Conservation (phyloP, 192 early-diverging fungal species). For the Dimargaris cristalligena region DNA sequence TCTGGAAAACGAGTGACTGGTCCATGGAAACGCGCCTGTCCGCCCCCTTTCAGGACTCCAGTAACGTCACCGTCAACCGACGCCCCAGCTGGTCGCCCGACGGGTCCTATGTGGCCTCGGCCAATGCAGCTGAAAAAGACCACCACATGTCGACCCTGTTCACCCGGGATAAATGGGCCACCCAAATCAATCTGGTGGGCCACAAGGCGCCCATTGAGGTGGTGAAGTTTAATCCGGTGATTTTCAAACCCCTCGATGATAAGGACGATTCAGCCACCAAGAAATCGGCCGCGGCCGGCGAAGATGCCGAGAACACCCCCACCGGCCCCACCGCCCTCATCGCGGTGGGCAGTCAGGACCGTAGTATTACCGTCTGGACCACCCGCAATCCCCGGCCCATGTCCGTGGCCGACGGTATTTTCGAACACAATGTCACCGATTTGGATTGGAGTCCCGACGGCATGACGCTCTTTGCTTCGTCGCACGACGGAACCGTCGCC, state of each 20-base stretch:
- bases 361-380: slow-evolving; percentile 74
- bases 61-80: slow-evolving; percentile 76
- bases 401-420: slow-evolving; percentile 51
- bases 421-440: slow-evolving; percentile 73
- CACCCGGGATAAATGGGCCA: slow-evolving; percentile 52
- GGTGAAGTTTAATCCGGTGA: slow-evolving; percentile 70
- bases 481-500: slow-evolving; percentile 77
- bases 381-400: slow-evolving; percentile 55
- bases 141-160: slow-evolving; percentile 71
- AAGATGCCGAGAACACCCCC: no score
- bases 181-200: slow-evolving; percentile 71
- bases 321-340: slow-evolving; percentile 45
- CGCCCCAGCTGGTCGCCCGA: slow-evolving; percentile 94
- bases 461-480: slow-evolving; percentile 60
- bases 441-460: slow-evolving; percentile 74
- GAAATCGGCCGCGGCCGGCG: slow-evolving; percentile 13
- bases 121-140: slow-evolving; percentile 69
- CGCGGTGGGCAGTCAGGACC: slow-evolving; percentile 82
- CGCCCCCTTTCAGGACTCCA: slow-evolving; percentile 57
- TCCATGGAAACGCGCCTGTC: slow-evolving; percentile 48
- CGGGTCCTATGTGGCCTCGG: slow-evolving; percentile 77
- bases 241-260: slow-evolving; percentile 35
- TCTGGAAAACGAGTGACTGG: slow-evolving; percentile 87
- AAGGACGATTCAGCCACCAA: slow-evolving; percentile 12
- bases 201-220: slow-evolving; percentile 79